Conservation (phyloP, 2,329 filamentous ascomycete genomes). For the Pseudomassariella vexata region DNA sequence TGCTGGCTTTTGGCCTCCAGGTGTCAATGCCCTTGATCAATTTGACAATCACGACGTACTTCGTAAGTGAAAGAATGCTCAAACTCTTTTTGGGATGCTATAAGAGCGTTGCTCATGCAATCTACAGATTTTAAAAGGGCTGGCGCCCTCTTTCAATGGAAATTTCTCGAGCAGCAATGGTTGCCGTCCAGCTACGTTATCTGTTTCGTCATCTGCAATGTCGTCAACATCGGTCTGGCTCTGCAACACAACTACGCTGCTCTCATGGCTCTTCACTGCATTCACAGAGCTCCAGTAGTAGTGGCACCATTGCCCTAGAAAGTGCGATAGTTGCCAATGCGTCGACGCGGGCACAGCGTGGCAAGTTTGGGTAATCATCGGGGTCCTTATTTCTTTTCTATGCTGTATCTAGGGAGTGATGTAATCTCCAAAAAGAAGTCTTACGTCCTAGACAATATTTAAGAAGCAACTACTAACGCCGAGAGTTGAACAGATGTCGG, state of each 20-base stretch:
- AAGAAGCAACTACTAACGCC: too few species aligned
- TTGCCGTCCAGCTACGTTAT: conserved; percentile 30
- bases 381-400: too few species aligned
- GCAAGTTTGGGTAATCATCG: too few species aligned
- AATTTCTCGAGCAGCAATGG: conserved; percentile 30
- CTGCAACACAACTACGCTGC: conserved; percentile 26
- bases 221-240: conserved; percentile 26
- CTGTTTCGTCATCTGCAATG: conserved; percentile 26
- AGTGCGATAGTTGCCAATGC: conserved; percentile 32
- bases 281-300: conserved; percentile 38
- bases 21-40: conserved; percentile 38
- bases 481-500: too few species aligned
- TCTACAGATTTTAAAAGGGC: conserved; percentile 33
- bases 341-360: conserved; percentile 28
- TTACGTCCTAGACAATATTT: too few species aligned
- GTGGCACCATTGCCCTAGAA: conserved; percentile 34
- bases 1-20: conserved; percentile 22
- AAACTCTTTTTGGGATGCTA: too few species aligned
- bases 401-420: too few species aligned
- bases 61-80: too few species aligned
- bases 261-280: conserved; percentile 31
- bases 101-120: too few species aligned
- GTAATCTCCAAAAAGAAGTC: too few species aligned
- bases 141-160: conserved; percentile 32
- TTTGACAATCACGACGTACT: conserved; percentile 44